These are phyloP conservation scores for Pelargonium citronellum DNA, from an alignment of 441 rosid species.

Conservation along the genomic window DNA sequence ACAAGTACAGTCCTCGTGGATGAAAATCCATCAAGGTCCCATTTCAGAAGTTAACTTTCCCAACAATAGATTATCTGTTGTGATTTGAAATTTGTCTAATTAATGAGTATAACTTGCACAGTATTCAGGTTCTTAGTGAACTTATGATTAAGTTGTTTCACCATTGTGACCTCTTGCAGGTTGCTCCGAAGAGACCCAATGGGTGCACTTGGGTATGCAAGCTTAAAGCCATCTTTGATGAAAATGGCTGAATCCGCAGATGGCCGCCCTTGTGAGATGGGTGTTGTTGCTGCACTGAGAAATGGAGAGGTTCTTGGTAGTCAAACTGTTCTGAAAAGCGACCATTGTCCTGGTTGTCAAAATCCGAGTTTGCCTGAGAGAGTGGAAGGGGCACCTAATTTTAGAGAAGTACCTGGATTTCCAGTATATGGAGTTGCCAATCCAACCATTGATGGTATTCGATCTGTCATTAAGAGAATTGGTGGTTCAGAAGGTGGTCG, in stretches of 20 bases:
- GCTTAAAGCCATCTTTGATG: slow-evolving; percentile 62
- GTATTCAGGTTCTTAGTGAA: not conserved
- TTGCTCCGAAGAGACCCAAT: slow-evolving; percentile 97
- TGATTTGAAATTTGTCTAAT: slow-evolving; percentile 16
- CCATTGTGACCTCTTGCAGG: slow-evolving; percentile 36
- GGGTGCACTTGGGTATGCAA: slow-evolving; percentile 97
- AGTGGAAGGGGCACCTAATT: slow-evolving; percentile 98
- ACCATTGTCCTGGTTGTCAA: slow-evolving; percentile 98
- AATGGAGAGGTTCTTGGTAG: slow-evolving; percentile 96
- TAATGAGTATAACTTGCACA: slow-evolving; percentile 9
- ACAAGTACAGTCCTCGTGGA: slow-evolving; percentile 2
- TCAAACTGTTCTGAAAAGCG: slow-evolving; percentile 96
- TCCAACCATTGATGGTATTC: slow-evolving; percentile 94
- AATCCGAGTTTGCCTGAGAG: slow-evolving; percentile 69
- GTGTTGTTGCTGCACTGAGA: slow-evolving; percentile 86
- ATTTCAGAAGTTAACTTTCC: slow-evolving; percentile 5
- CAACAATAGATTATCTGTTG: not conserved
- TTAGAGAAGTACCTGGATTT: slow-evolving; percentile 94
- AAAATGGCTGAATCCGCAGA: slow-evolving; percentile 79
- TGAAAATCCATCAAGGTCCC: slow-evolving; percentile 8
- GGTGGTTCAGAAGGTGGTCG: slow-evolving; percentile 75
- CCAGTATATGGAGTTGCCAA: slow-evolving; percentile 99
- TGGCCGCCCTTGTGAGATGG: slow-evolving; percentile 90
- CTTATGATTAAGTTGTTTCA: slow-evolving; percentile 17
- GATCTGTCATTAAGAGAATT: slow-evolving; percentile 74